These are phyloP conservation scores for Yamadazyma spencermartinsiae DNA, from an alignment of 1,139 yeast species.

Conservation along the genomic window DNA sequence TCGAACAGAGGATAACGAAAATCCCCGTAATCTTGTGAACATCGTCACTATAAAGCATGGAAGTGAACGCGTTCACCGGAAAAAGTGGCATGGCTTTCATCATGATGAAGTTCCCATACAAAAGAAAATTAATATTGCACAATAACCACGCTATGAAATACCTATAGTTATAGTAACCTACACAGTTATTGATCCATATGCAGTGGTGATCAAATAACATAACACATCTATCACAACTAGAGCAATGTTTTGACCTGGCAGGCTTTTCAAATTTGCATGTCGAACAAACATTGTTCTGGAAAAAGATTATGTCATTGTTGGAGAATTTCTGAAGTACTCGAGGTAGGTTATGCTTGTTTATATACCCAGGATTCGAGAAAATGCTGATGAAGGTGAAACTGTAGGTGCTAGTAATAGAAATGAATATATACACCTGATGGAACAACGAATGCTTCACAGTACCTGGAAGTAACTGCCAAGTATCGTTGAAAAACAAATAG, in stretches of 20 bases:
- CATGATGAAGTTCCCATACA: constrained; percentile 60
- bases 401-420: constrained; percentile 39
- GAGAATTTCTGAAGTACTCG: constrained; percentile 22
- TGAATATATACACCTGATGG: constrained; percentile 22
- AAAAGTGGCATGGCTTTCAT: constrained; percentile 23
- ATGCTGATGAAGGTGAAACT: constrained; percentile 27
- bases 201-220: constrained; percentile 87
- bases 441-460: constrained; percentile 8
- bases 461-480: constrained; percentile 20
- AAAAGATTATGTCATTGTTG: constrained; percentile 62
- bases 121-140: constrained; percentile 54
- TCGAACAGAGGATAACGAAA: constrained; percentile 51
- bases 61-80: constrained; percentile 26
- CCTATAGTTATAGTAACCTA: constrained; percentile 73
- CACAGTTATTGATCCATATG: constrained; percentile 90
- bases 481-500: constrained; percentile 11
- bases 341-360: constrained; percentile 22
- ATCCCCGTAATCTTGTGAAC: constrained; percentile 45
- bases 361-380: constrained; percentile 57
- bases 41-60: constrained; percentile 24
- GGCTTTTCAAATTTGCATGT: constrained; percentile 76
- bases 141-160: constrained; percentile 67
- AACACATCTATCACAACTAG: constrained; percentile 67
- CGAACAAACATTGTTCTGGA: constrained; percentile 36
- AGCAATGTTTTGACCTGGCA: constrained; percentile 89